Base-by-base conservation (phyloP, 202 grass and related monocot species). In the Zizania palustris region DNA sequence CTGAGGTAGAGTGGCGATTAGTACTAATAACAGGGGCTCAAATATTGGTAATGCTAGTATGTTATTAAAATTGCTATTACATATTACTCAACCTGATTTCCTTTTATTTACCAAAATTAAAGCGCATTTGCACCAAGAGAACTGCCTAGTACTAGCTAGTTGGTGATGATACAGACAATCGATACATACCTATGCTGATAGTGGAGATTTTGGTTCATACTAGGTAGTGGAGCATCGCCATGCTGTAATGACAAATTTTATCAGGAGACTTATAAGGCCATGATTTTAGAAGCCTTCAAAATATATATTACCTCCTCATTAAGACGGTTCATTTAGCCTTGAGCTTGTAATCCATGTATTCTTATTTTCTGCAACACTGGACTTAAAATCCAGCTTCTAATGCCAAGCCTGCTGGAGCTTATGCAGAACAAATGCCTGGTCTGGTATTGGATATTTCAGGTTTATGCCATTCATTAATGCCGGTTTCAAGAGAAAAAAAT, bases 1-100 rank as follows among this genome's bases (percentile, higher is more conserved):
- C 83, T 12, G 96, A 99, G 91, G 96, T 99, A 89, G 10, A 57
- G 36, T 71, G 38, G 53, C 14, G 79, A 56, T 42, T 15, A 6
- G 38, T 63, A 59, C 44, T 63, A 0, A 0, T 59, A 21, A 21
- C 41, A 59, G 10, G 5, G 15, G 14, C 11, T 58, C 3, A 63
- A 63, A 58, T 16, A 51, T 64, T 58, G 63, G 11, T 76, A 12
- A 59, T 66, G 11, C 41, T 58, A 71, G 10, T 49, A 9, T 11
- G 44, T 9, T 33, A n/a, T 8, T 58, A 6, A 45, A 33, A 45
- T 50, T 72, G 38, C 10, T 4, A 49, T 50, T 5, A 3, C 5
- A 39, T 49, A 9, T 54, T 69, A 39, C 73, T 73, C 50, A 13
- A 65, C 18, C 0, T 21, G n/a, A 55, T 56, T 49, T 38, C 33